Evolutionary conservation across 2,329 filamentous ascomycete species (phyloP).

Genomic region (Diplodia mutila): DNA sequence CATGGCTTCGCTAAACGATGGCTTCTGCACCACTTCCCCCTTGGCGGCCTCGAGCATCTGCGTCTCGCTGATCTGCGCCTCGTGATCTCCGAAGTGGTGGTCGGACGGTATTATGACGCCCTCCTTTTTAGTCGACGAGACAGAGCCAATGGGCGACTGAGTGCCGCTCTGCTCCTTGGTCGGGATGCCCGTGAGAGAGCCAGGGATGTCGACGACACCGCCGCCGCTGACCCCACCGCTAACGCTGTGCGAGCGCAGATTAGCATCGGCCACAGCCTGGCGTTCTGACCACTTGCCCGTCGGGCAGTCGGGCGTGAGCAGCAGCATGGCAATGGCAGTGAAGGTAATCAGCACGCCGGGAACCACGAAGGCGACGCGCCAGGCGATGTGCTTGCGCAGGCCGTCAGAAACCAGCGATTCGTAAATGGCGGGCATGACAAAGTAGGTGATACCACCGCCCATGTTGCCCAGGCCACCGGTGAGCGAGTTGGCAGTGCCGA

Average conservation of each 20-base stretch:
- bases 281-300: conserved; percentile 81
- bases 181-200: conserved; percentile 51
- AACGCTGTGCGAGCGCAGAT: conserved; percentile 50
- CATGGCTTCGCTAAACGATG: conserved; percentile 62
- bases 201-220: conserved; percentile 48
- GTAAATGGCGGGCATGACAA: conserved; percentile 89
- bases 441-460: conserved; percentile 89
- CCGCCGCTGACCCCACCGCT: conserved; percentile 44
- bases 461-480: conserved; percentile 85
- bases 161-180: conserved; percentile 45
- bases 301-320: conserved; percentile 80
- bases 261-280: conserved; percentile 60
- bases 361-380: conserved; percentile 83
- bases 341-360: conserved; percentile 75
- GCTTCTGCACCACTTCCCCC: conserved; percentile 65
- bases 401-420: conserved; percentile 70
- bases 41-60: conserved; percentile 61
- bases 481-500: conserved; percentile 85
- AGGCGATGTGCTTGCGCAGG: conserved; percentile 69
- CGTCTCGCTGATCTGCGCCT: conserved; percentile 53
- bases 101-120: conserved; percentile 24
- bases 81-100: conserved; percentile 44
- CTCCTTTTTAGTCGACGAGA: conserved; percentile 46
- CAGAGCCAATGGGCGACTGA: conserved; percentile 35
- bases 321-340: conserved; percentile 69